Percentiles rank a stretch among this genome's conserved stretches.
phyloP scores from a whole-genome alignment of 169 alveolate species.

The Eimeria sp. region DNA sequence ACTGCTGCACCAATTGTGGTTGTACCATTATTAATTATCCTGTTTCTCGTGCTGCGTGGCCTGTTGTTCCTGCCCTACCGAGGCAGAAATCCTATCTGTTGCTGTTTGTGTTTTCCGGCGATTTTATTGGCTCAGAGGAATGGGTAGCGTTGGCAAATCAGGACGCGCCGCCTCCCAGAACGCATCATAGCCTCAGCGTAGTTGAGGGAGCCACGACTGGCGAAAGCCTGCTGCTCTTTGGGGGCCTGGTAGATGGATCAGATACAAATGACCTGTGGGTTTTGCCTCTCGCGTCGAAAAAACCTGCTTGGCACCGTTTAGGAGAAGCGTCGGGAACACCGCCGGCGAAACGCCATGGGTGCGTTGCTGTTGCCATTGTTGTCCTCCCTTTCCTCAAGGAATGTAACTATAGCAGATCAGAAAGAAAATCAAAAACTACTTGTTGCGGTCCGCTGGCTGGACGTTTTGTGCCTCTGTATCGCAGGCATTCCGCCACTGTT shows the following conservation, averaged over 20 bases:
- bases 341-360: conserved; percentile 42
- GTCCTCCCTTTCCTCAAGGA: background rate
- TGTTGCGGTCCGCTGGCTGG: background rate
- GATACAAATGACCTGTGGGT: conserved; percentile 24
- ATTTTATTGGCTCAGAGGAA: conserved; percentile 11
- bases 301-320: background rate
- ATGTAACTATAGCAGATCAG: background rate
- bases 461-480: background rate
- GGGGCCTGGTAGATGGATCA: conserved; percentile 22
- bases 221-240: background rate
- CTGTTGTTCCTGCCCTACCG: background rate
- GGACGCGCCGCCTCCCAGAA: conserved; percentile 14
- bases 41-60: background rate
- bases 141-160: background rate
- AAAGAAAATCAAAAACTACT: background rate
- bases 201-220: background rate
- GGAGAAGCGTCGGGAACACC: background rate
- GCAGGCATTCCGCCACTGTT: conserved; percentile 27
- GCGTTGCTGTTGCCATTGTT: background rate
- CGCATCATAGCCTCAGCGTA: conserved; percentile 23
- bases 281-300: background rate
- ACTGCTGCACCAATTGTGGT: background rate
- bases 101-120: background rate
- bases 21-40: background rate
- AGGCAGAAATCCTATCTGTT: background rate